phyloP scores from a whole-genome alignment of 257 asterid species.

The Solanum lignicaule region DNA sequence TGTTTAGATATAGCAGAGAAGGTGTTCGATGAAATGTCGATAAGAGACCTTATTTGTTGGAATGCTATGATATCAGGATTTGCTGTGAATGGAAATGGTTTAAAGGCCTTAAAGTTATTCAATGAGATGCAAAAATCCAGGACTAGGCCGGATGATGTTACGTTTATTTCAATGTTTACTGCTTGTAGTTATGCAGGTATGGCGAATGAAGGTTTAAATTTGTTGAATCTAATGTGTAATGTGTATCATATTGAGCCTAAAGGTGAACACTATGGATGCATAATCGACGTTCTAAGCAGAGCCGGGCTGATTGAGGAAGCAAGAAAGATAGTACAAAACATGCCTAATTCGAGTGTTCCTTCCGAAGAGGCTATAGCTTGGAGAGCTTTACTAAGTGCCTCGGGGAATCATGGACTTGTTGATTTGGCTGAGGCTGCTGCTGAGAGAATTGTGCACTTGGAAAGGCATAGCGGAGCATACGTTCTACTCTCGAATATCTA shows the following conservation, averaged over 20 bases:
- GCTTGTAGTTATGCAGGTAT: slow-evolving; percentile 60
- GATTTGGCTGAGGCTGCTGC: slow-evolving; percentile 53
- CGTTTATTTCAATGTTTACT: slow-evolving; percentile 48
- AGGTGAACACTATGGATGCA: slow-evolving; percentile 62
- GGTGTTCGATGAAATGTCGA: slow-evolving; percentile 46
- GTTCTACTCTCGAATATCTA: slow-evolving; percentile 54
- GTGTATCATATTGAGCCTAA: slow-evolving; percentile 42
- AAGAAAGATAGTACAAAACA: slow-evolving; percentile 20
- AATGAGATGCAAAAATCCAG: slow-evolving; percentile 38
- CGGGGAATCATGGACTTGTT: slow-evolving; percentile 30
- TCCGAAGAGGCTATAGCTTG: slow-evolving; percentile 52
- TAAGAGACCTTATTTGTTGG: slow-evolving; percentile 55
- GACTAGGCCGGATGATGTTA: slow-evolving; percentile 38
- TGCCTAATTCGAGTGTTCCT: slow-evolving; percentile 20
- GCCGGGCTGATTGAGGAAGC: slow-evolving; percentile 54
- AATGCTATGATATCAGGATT: slow-evolving; percentile 61
- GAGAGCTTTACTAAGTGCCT: slow-evolving; percentile 60
- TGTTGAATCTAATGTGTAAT: slow-evolving; percentile 34
- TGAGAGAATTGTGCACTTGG: slow-evolving; percentile 40
- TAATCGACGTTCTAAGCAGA: slow-evolving; percentile 45
- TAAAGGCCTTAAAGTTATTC: slow-evolving; percentile 34
- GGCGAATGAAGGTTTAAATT: slow-evolving; percentile 43
- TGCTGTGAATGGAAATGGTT: slow-evolving; percentile 58
- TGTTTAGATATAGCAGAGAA: slow-evolving; percentile 37
- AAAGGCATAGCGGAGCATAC: slow-evolving; percentile 56